Percentiles rank a stretch among this genome's conserved stretches.
Conservation (phyloP, 306 rosid species). For the Cyclanthera cordifolia region DNA sequence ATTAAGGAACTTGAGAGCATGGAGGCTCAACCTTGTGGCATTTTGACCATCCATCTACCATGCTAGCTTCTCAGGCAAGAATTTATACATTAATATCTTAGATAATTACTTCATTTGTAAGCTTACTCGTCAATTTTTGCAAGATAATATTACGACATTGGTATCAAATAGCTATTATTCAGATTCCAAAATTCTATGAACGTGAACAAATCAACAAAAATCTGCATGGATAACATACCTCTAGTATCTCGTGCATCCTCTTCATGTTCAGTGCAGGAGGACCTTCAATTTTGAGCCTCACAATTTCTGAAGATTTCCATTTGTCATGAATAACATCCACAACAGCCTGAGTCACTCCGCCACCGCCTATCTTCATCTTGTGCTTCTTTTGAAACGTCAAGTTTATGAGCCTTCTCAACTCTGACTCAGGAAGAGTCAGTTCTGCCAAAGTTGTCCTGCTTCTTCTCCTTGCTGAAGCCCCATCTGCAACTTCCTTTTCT, state of each 20-base stretch:
- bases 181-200: not conserved
- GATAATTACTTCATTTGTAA: not conserved
- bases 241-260: conserved; percentile 88
- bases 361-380: conserved; percentile 76
- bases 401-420: conserved; percentile 63
- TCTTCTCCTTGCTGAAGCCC: conserved; percentile 25
- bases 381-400: conserved; percentile 87
- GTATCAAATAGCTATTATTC: not conserved
- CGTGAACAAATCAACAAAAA: conserved; percentile 7
- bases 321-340: conserved; percentile 79
- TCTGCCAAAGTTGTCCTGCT: conserved; percentile 64
- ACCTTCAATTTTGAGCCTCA: conserved; percentile 81
- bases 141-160: not conserved
- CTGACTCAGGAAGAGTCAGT: conserved; percentile 83
- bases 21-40: not conserved
- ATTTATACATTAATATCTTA: not conserved
- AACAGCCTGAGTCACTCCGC: conserved; percentile 76
- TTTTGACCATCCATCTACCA: conserved; percentile 2
- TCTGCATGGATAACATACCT: conserved; percentile 46
- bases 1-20: not conserved
- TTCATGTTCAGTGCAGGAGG: conserved; percentile 90
- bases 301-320: conserved; percentile 77
- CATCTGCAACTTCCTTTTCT: conserved; percentile 30
- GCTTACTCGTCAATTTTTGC: not conserved
- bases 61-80: not conserved